phyloP scores from a whole-genome alignment of 768 basidiomycete genomes.

The Polyporus arcularius region DNA sequence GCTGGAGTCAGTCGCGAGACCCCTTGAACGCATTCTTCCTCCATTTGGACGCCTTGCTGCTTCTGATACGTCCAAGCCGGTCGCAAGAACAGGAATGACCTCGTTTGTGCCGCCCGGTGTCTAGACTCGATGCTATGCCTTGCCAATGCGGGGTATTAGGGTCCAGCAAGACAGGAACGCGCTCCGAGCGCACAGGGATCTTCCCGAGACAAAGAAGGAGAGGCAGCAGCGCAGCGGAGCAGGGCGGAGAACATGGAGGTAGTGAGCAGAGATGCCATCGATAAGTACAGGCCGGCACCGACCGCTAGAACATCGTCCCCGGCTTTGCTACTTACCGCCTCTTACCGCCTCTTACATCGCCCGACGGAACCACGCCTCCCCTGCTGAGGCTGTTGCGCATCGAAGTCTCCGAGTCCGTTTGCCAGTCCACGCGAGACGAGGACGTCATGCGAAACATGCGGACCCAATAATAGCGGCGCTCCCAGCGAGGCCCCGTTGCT shows the following conservation, averaged over 20 bases:
- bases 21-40: background rate
- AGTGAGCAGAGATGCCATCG: conserved; percentile 6
- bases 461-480: conserved; percentile 11
- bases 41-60: background rate
- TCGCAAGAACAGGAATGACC: background rate
- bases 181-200: background rate
- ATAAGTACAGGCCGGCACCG: background rate
- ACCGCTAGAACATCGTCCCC: conserved; percentile 5
- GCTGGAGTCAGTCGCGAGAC: background rate
- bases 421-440: background rate
- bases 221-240: background rate
- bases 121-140: background rate
- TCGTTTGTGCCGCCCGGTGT: conserved; percentile 1
- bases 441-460: background rate
- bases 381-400: background rate
- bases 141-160: conserved; percentile 6
- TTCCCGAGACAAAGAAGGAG: conserved; percentile 11
- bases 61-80: conserved; percentile 16
- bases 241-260: conserved; percentile 11
- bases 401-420: background rate
- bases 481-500: background rate
- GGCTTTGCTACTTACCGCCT: background rate
- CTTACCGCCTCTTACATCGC: background rate
- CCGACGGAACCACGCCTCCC: too few relatives aligned
- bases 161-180: background rate